Evolutionary conservation across 1,284 basidiomycete species (phyloP).

Genomic region (Coniferiporia weirii): DNA sequence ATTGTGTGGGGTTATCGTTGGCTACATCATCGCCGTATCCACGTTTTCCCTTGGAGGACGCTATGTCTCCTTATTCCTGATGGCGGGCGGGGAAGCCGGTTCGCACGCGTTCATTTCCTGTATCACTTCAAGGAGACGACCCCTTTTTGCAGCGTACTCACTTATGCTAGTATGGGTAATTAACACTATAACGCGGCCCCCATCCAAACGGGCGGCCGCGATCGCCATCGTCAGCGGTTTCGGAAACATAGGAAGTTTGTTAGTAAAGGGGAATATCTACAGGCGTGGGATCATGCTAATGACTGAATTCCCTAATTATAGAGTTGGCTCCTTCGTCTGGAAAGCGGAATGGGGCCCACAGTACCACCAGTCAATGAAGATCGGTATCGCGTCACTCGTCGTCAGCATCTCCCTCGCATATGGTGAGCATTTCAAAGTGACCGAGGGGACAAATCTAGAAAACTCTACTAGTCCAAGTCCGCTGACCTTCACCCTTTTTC

Average conservation of each 20-base stretch:
- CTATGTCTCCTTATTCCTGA: conserved; percentile 27
- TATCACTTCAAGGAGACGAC: background rate
- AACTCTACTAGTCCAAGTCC: conserved; percentile 15
- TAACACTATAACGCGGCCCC: conserved; percentile 57
- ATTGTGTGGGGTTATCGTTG: conserved; percentile 21
- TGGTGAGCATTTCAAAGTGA: conserved; percentile 23
- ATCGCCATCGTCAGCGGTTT: conserved; percentile 40
- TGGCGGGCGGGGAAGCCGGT: conserved; percentile 21
- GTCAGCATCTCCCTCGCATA: conserved; percentile 28
- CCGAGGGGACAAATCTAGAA: background rate
- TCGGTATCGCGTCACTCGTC: conserved; percentile 29
- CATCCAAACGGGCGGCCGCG: conserved; percentile 48
- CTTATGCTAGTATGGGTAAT: conserved; percentile 60
- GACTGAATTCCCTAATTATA: conserved; percentile 14
- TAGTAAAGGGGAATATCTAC: conserved; percentile 16
- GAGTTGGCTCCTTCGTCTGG: conserved; percentile 36
- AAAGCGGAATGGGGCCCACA: conserved; percentile 34
- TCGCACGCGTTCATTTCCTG: background rate
- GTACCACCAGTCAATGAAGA: conserved; percentile 36
- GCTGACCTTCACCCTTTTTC: background rate
- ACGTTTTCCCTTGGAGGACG: conserved; percentile 23
- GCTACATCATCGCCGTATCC: conserved; percentile 25
- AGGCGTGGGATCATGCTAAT: background rate
- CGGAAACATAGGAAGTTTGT: conserved; percentile 37
- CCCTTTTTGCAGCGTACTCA: conserved; percentile 32